Percentiles rank a stretch among this genome's conserved stretches.
These are phyloP conservation scores for Hypoxylon sp. DNA, from an alignment of 2,329 filamentous ascomycete species.

Conservation along the genomic window DNA sequence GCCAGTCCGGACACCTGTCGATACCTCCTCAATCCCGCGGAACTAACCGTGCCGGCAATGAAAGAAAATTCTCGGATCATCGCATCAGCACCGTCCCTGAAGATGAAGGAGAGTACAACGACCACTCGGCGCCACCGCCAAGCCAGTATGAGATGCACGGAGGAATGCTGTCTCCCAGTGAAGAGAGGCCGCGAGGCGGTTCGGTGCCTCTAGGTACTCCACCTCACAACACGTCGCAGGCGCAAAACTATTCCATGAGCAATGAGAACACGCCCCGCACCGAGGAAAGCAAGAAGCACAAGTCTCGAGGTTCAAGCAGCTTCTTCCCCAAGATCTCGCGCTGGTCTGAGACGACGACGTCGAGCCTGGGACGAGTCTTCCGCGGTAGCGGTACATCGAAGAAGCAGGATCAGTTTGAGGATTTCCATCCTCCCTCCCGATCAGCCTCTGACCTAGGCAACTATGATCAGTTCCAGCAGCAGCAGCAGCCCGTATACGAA, in stretches of 20 bases:
- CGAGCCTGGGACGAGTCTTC: slow-evolving; percentile 81
- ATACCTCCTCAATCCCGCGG: slow-evolving; percentile 63
- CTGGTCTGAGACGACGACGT: slow-evolving; percentile 96
- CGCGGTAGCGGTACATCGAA: slow-evolving; percentile 67
- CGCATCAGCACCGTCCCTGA: slow-evolving; percentile 92
- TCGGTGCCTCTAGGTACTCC: slow-evolving; percentile 66
- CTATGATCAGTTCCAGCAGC: slow-evolving; percentile 68
- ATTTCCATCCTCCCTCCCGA: slow-evolving; percentile 70
- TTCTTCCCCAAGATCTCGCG: slow-evolving; percentile 92
- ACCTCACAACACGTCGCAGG: slow-evolving; percentile 56
- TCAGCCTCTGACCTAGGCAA: slow-evolving; percentile 78
- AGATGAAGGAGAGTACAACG: slow-evolving; percentile 76
- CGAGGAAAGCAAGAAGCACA: slow-evolving; percentile 85
- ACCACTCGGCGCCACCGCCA: slow-evolving; percentile 43
- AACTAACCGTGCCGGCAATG: slow-evolving; percentile 53
- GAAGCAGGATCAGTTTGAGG: slow-evolving; percentile 68
- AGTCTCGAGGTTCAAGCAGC: slow-evolving; percentile 79
- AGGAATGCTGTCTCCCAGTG: slow-evolving; percentile 66
- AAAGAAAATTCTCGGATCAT: slow-evolving; percentile 72
- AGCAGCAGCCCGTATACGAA: slow-evolving; percentile 61
- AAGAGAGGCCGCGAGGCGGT: slow-evolving; percentile 59
- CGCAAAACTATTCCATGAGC: slow-evolving; percentile 61
- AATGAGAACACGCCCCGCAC: slow-evolving; percentile 81
- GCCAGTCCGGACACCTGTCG: slow-evolving; percentile 79
- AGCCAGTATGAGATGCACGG: slow-evolving; percentile 67